Conservation (phyloP, 768 basidiomycete species). For the Neoboletus brunneissimus region DNA sequence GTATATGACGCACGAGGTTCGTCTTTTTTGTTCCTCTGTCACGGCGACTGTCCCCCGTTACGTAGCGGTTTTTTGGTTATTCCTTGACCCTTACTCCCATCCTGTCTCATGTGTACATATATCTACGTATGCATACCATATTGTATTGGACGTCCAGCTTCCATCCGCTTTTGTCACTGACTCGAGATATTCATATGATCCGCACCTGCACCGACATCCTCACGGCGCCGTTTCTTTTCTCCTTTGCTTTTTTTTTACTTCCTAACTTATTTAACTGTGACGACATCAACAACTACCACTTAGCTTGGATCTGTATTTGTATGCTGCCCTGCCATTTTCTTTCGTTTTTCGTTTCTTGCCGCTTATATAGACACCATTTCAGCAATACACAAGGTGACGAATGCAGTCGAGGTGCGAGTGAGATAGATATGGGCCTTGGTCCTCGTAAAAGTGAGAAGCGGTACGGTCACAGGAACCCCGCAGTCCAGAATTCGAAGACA, state of each 20-base stretch:
- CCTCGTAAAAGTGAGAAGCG: not conserved
- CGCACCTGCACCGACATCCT: not conserved
- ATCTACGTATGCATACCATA: slow-evolving; percentile 14
- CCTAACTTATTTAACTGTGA: slow-evolving; percentile 22
- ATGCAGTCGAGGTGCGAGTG: not conserved
- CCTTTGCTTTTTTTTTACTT: slow-evolving; percentile 11
- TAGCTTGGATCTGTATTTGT: slow-evolving; percentile 23
- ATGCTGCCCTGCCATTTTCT: not conserved
- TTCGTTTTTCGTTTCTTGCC: not conserved
- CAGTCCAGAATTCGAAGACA: not conserved
- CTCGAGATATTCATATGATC: slow-evolving; percentile 3
- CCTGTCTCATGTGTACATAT: slow-evolving; percentile 4
- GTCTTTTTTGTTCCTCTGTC: not conserved
- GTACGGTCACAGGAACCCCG: not conserved
- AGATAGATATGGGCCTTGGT: not conserved
- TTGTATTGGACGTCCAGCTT: slow-evolving; percentile 4
- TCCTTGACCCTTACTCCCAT: not conserved
- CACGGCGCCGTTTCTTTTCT: not conserved
- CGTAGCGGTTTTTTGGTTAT: not conserved
- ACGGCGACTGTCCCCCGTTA: not conserved
- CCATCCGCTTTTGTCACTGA: not conserved
- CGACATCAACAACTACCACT: not conserved
- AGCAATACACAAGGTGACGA: slow-evolving; percentile 1
- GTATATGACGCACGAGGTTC: not conserved
- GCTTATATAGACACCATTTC: slow-evolving; percentile 1